Conservation (phyloP, 306 rosid species). For the Medicago truncatula region MtrunA17r5.0-ANR NC_053044.1:3208501-3209000, state of each 20-base stretch:
- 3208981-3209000: constrained; percentile 33
- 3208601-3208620: constrained; percentile 24
- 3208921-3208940: constrained; percentile 16
- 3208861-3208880: constrained; percentile 41
- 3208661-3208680: constrained; percentile 25
- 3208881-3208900: constrained; percentile 17
- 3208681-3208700: constrained; percentile 1
- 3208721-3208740: neutral
- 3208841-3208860: constrained; percentile 96
- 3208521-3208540: too few species aligned
- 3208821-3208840: constrained; percentile 97
- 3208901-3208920: constrained; percentile 42
- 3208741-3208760: neutral
- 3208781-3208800: neutral
- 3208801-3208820: constrained; percentile 41
- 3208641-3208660: neutral
- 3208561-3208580: too few species aligned
- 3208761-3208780: constrained; percentile 13
- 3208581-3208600: neutral
- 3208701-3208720: neutral
- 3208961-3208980: constrained; percentile 36
- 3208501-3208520: too few species aligned
- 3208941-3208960: constrained; percentile 68
- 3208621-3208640: neutral
- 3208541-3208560: too few species aligned